These are phyloP conservation scores for Wickerhamiella kurtzmanii DNA, from an alignment of 805 yeast species.

Conservation along the genomic window DNA sequence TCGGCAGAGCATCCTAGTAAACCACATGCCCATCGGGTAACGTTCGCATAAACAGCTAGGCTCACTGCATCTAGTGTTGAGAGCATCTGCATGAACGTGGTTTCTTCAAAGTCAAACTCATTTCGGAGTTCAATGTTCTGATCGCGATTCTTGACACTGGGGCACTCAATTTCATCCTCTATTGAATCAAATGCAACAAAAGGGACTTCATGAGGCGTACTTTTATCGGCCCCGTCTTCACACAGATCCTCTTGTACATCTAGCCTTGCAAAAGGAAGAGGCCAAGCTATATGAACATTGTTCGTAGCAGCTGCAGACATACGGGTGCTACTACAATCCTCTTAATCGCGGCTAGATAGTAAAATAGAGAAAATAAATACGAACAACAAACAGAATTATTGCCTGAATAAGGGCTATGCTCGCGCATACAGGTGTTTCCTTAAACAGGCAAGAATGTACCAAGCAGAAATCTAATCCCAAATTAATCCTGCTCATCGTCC, in stretches of 20 bases:
- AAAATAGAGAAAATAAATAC: too few relatives aligned
- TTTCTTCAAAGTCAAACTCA: neutral
- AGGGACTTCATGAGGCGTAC: too few relatives aligned
- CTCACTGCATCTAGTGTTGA: neutral
- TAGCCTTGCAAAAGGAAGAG: neutral
- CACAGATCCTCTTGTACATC: neutral
- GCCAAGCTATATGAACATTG: neutral
- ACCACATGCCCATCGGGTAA: conserved; percentile 1
- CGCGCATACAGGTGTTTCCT: too few relatives aligned
- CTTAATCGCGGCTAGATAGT: too few relatives aligned
- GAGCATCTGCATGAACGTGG: neutral
- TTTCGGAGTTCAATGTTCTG: neutral
- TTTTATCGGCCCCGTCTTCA: too few relatives aligned
- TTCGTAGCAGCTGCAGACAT: too few relatives aligned
- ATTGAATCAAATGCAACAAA: neutral
- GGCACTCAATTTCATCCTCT: neutral
- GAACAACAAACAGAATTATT: too few relatives aligned
- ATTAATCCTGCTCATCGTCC: conserved; percentile 6
- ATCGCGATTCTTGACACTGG: neutral
- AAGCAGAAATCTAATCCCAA: too few relatives aligned
- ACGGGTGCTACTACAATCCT: too few relatives aligned
- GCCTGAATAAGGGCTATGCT: neutral
- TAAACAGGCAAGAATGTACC: too few relatives aligned
- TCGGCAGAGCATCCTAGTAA: neutral
- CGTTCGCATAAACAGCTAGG: conserved; percentile 3